Conservation (phyloP, 2,329 filamentous ascomycete genomes). For the Neonectria hederae region DNA sequence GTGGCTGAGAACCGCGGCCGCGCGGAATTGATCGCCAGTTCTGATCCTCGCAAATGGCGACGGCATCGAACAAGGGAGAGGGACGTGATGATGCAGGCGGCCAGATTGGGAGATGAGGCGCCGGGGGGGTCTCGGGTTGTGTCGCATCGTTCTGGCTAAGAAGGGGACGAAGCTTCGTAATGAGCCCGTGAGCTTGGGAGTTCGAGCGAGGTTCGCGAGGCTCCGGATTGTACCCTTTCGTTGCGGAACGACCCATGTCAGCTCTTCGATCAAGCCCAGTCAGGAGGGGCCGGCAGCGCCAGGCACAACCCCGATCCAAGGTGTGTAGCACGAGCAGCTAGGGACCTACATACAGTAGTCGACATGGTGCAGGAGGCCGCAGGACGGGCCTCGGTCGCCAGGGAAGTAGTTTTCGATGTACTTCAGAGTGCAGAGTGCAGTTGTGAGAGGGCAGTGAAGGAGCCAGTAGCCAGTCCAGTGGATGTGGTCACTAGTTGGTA, state of each 20-base stretch:
- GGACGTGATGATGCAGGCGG: slow-evolving; percentile 7
- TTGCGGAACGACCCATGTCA: background rate
- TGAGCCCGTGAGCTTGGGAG: background rate
- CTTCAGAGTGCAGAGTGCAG: background rate
- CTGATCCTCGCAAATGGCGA: background rate
- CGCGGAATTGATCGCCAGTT: slow-evolving; percentile 22
- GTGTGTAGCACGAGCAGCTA: slow-evolving; percentile 1
- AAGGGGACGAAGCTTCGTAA: background rate
- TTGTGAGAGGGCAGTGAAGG: background rate
- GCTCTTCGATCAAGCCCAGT: background rate
- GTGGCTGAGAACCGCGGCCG: background rate
- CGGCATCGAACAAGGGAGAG: background rate
- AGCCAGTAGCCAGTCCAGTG: background rate
- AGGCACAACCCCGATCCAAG: background rate
- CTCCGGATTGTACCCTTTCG: background rate
- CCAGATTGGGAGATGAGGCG: slow-evolving; percentile 17
- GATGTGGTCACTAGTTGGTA: background rate
- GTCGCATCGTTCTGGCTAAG: background rate
- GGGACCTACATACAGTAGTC: background rate
- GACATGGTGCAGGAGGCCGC: background rate
- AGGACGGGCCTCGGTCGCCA: background rate
- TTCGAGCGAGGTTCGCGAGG: background rate
- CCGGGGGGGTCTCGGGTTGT: background rate
- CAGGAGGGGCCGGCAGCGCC: background rate
- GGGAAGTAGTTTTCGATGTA: background rate